A percentile compares a stretch with the other conserved stretches of the same genome.
These are phyloP conservation scores for Tetrapyrgos nigripes DNA, from an alignment of 1,284 basidiomycete genomes.

Conservation along the genomic window DNA sequence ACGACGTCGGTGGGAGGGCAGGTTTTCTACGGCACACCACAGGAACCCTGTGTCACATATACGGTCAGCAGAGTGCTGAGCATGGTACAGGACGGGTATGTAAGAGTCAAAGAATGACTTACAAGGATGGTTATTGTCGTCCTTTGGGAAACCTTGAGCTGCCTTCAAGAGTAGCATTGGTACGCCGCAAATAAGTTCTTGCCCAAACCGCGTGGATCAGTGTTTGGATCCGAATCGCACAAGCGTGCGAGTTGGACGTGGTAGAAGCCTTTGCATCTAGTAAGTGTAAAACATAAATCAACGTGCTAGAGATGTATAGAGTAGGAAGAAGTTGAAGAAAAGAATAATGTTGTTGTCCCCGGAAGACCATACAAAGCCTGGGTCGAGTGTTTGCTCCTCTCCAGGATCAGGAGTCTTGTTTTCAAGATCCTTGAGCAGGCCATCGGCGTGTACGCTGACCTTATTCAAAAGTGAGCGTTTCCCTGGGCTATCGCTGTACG, in stretches of 20 bases:
- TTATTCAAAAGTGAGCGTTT: conserved; percentile 5
- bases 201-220: not conserved
- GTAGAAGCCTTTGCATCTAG: conserved; percentile 1
- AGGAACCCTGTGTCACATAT: conserved; percentile 6
- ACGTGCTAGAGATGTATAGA: not conserved
- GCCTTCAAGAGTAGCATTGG: conserved; percentile 28
- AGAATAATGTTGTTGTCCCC: not conserved
- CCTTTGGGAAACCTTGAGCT: conserved; percentile 28
- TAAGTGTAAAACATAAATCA: not conserved
- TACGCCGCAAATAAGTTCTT: conserved; percentile 22
- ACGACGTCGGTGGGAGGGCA: not conserved
- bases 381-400: not conserved
- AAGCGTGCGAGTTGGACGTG: no score
- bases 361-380: conserved; percentile 1
- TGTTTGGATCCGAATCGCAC: not conserved
- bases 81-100: not conserved
- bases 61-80: no score
- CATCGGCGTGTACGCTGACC: conserved; percentile 9
- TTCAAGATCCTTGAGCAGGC: conserved; percentile 11
- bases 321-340: no score
- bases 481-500: not conserved
- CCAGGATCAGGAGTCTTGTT: not conserved
- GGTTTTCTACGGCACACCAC: not conserved
- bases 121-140: conserved; percentile 37
- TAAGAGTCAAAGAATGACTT: conserved; percentile 5